Conservation (phyloP, 2,329 filamentous ascomycete genomes). For the Fusarium proliferatum region DNA sequence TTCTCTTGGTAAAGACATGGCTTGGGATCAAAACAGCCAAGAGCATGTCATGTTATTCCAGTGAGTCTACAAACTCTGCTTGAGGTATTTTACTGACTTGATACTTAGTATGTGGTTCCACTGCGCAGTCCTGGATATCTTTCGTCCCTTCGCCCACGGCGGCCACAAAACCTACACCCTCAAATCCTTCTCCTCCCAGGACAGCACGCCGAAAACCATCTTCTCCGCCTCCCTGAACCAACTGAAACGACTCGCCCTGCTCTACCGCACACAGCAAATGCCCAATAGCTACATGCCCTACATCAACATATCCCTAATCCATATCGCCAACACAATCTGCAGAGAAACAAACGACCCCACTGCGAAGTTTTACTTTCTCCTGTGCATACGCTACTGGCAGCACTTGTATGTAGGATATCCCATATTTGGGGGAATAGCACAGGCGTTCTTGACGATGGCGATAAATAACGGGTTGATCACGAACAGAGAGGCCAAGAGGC, state of each 20-base stretch:
- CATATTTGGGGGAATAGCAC: rapidly evolving
- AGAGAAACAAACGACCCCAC: not conserved
- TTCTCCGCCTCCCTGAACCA: constrained; percentile 1
- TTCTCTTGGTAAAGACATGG: not conserved
- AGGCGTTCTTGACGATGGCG: not conserved
- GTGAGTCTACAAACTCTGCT: not conserved
- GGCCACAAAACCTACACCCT: not conserved
- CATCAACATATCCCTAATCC: constrained; percentile 1
- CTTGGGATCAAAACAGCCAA: not conserved
- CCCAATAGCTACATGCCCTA: constrained; percentile 5
- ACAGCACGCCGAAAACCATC: not conserved
- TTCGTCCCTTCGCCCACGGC: not conserved
- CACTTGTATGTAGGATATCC: not conserved
- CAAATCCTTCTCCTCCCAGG: not conserved
- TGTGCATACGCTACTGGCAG: not conserved
- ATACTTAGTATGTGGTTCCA: not conserved
- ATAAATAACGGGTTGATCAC: not conserved
- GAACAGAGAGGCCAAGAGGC: not conserved
- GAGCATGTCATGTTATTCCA: not conserved
- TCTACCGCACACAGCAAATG: not conserved
- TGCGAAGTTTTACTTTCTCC: not conserved
- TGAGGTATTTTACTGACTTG: rapidly evolving
- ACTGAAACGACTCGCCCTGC: not conserved
- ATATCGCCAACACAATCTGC: constrained; percentile 10
- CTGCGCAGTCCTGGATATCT: not conserved